Evolutionary conservation across 1,284 basidiomycete species (phyloP).

Genomic region (Stereum hirsutum): DNA sequence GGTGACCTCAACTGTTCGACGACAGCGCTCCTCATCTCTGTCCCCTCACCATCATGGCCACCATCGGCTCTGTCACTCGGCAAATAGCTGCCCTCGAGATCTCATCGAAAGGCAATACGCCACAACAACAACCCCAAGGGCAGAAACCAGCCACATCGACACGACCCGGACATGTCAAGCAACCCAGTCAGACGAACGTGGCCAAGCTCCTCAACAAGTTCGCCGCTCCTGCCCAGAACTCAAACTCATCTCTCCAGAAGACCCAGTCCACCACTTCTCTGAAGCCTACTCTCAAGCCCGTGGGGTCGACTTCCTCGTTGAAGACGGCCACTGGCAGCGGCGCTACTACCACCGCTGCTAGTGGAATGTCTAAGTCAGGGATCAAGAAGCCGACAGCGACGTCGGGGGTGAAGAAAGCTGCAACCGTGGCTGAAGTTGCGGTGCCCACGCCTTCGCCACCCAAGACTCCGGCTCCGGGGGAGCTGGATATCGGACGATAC

Average conservation of each 20-base stretch:
- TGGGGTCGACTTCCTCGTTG: conserved; percentile 6
- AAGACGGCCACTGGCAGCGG: conserved; percentile 4
- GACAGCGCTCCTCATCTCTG: not conserved
- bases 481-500: conserved; percentile 72
- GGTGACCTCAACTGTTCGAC: not conserved
- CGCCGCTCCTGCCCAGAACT: conserved; percentile 50
- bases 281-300: conserved; percentile 4
- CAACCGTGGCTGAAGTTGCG: not conserved
- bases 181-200: conserved; percentile 43
- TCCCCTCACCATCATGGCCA: conserved; percentile 29
- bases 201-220: conserved; percentile 63
- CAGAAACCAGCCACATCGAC: conserved; percentile 37
- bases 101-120: conserved; percentile 26
- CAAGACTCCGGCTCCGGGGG: conserved; percentile 7
- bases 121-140: not conserved
- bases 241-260: conserved; percentile 18
- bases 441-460: conserved; percentile 3
- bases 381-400: conserved; percentile 2
- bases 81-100: conserved; percentile 43
- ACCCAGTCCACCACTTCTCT: conserved; percentile 16
- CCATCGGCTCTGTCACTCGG: conserved; percentile 33
- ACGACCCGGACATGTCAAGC: conserved; percentile 36
- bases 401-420: not conserved
- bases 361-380: not conserved
- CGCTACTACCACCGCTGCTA: conserved; percentile 2